These are phyloP conservation scores for Ogataea populi-albae DNA, from an alignment of 805 yeast genomes.

Conservation along the genomic window DNA sequence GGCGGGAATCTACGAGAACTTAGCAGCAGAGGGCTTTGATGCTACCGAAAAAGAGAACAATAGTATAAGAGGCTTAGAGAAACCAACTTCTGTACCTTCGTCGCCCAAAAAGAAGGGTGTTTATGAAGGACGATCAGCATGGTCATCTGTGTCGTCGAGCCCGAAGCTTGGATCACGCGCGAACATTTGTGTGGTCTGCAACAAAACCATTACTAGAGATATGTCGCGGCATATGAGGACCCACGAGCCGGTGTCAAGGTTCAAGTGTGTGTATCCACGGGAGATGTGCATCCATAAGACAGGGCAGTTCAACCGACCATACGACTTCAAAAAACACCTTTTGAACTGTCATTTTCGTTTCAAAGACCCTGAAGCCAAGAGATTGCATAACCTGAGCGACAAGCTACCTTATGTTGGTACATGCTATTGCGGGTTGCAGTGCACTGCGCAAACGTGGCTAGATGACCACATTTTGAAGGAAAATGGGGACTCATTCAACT, in stretches of 20 bases:
- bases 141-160: not conserved
- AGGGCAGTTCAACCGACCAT: conserved; percentile 64
- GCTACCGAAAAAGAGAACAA: no score
- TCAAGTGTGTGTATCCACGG: conserved; percentile 56
- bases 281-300: conserved; percentile 55
- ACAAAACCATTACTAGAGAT: conserved; percentile 54
- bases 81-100: no score
- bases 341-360: conserved; percentile 58
- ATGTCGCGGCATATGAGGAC: conserved; percentile 61
- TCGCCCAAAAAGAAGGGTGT: no score
- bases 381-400: conserved; percentile 49
- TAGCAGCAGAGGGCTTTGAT: no score
- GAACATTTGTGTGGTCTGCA: conserved; percentile 48
- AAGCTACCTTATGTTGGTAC: conserved; percentile 50
- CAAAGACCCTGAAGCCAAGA: conserved; percentile 43
- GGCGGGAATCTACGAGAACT: no score
- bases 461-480: conserved; percentile 47
- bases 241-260: conserved; percentile 55
- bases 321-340: conserved; percentile 65
- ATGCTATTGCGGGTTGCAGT: conserved; percentile 51
- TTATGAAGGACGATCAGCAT: no score
- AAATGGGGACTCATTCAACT: conserved; percentile 18
- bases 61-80: no score
- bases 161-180: conserved; percentile 4
- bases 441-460: conserved; percentile 54